Evolutionary conservation across 768 basidiomycete genomes (phyloP).

Genomic region (Austroboletus eburneus): DNA sequence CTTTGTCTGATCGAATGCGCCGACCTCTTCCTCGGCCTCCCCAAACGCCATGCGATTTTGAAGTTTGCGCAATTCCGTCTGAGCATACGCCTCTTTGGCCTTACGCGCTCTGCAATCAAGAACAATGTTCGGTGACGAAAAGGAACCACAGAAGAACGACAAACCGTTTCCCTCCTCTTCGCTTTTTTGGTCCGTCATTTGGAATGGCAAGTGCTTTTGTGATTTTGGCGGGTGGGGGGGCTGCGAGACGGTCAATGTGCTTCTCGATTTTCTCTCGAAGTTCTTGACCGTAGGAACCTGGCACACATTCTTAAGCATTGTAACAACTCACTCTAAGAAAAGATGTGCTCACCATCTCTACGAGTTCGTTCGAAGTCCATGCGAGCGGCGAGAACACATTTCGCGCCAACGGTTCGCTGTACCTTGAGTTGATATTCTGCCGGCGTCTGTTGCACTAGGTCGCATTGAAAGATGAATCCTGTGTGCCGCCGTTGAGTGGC

Average conservation of each 20-base stretch:
- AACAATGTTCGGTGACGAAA: background rate
- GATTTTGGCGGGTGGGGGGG: conserved; percentile 92
- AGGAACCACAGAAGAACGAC: conserved; percentile 15
- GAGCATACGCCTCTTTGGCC: conserved; percentile 97
- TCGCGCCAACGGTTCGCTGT: conserved; percentile 92
- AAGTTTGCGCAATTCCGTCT: conserved; percentile 93
- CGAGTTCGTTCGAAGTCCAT: conserved; percentile 89
- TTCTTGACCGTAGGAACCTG: conserved; percentile 76
- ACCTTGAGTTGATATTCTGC: conserved; percentile 88
- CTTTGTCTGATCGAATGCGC: conserved; percentile 96
- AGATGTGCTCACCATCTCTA: conserved; percentile 66
- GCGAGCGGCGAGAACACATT: conserved; percentile 82
- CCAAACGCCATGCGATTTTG: conserved; percentile 98
- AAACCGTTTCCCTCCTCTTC: conserved; percentile 91
- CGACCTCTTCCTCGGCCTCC: conserved; percentile 92
- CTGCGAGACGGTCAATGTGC: conserved; percentile 85
- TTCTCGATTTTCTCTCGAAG: conserved; percentile 89
- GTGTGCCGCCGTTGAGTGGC: conserved; percentile 87
- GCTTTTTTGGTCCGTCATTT: conserved; percentile 92
- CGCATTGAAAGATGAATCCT: conserved; percentile 95
- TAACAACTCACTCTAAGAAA: background rate
- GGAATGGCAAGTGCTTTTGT: conserved; percentile 92
- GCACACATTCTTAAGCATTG: background rate
- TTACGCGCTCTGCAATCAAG: conserved; percentile 73
- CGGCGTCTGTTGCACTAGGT: conserved; percentile 79